These are phyloP conservation scores for Stereocaulon alpinum DNA, from an alignment of 495 filamentous ascomycete genomes.

Conservation along the genomic window DNA sequence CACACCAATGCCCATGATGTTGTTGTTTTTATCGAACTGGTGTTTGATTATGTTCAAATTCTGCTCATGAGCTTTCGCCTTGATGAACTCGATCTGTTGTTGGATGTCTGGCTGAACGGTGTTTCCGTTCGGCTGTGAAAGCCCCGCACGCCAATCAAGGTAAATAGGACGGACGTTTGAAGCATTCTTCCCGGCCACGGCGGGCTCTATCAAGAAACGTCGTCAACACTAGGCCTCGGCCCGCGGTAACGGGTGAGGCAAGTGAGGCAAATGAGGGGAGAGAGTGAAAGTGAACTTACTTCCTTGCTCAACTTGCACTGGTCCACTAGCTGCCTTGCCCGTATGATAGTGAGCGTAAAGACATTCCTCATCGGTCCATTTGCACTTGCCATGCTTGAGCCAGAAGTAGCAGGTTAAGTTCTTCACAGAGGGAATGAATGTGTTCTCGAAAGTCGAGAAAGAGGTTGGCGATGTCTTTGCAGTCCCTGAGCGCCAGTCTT, in stretches of 20 bases:
- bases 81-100: not conserved
- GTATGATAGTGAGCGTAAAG: slow-evolving; percentile 21
- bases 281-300: slow-evolving; percentile 9
- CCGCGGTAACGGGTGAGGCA: not conserved
- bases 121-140: not conserved
- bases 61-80: not conserved
- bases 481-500: not conserved
- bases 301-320: slow-evolving; percentile 16
- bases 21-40: not conserved
- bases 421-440: slow-evolving; percentile 12
- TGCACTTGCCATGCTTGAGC: slow-evolving; percentile 12
- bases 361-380: slow-evolving; percentile 11
- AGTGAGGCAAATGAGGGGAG: not conserved
- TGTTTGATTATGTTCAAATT: not conserved
- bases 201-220: slow-evolving; percentile 8
- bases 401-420: slow-evolving; percentile 23
- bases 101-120: not conserved
- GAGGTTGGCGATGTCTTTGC: not conserved
- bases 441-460: not conserved
- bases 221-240: not conserved
- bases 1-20: not conserved
- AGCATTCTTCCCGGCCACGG: slow-evolving; percentile 22
- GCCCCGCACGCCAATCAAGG: slow-evolving; percentile 7
- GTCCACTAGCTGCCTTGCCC: slow-evolving; percentile 13
- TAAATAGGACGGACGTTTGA: slow-evolving; percentile 10